Conservation (phyloP, 345 rosid species). For the Eucalyptus virginea region DNA sequence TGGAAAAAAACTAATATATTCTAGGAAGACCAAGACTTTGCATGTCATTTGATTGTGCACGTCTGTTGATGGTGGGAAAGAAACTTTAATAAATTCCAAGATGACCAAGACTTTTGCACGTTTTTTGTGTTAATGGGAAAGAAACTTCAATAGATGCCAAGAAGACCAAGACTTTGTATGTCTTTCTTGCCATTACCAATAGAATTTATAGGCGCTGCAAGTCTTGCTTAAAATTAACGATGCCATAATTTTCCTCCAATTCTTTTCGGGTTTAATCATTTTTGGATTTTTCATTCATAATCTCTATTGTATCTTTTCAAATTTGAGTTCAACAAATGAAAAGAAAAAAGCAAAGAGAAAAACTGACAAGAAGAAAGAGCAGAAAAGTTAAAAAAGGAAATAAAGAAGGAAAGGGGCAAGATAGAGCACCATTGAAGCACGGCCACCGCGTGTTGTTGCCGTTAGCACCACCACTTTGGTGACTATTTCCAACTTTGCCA, state of each 20-base stretch:
- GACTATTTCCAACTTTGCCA: background rate
- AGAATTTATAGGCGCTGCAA: accelerated
- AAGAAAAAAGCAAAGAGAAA: too few relatives aligned
- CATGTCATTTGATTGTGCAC: too few relatives aligned
- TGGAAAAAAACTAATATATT: too few relatives aligned
- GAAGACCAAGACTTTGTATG: background rate
- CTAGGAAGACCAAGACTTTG: too few relatives aligned
- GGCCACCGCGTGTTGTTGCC: background rate
- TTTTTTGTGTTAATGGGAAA: too few relatives aligned
- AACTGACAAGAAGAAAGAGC: background rate
- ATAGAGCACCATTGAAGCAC: background rate
- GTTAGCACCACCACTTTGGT: accelerated
- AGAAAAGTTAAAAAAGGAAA: too few relatives aligned
- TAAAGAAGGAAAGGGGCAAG: background rate
- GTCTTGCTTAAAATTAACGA: background rate
- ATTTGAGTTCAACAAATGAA: background rate
- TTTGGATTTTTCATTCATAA: background rate
- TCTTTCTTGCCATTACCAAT: background rate
- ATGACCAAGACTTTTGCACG: too few relatives aligned
- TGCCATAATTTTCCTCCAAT: too few relatives aligned
- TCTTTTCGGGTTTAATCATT: background rate
- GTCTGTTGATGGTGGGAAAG: accelerated
- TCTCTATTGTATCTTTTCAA: background rate
- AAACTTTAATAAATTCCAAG: too few relatives aligned
- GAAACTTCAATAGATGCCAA: too few relatives aligned